These are phyloP conservation scores for Mitragyna speciosa DNA, from an alignment of 257 asterid species.

Conservation along the genomic window DNA sequence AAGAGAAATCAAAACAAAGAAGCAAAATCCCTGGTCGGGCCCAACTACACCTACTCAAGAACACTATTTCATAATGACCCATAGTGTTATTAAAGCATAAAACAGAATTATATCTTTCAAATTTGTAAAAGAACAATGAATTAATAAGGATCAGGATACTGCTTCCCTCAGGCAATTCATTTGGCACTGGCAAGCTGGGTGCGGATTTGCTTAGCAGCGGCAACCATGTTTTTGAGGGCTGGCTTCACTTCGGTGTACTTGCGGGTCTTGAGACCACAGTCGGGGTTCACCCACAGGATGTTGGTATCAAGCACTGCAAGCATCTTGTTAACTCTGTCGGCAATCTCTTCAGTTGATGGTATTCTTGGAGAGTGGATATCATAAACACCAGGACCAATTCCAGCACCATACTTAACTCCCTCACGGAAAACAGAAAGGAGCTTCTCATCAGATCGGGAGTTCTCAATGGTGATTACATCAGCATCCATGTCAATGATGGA, in stretches of 20 bases:
- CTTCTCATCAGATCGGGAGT: conserved; percentile 98
- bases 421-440: conserved; percentile 95
- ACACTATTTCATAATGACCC: conserved; percentile 15
- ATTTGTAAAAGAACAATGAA: conserved; percentile 10
- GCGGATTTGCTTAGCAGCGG: conserved; percentile 84
- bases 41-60: conserved; percentile 23
- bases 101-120: conserved; percentile 6
- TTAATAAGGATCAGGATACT: background rate
- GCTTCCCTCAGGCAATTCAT: conserved; percentile 22
- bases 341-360: conserved; percentile 86
- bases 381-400: conserved; percentile 94
- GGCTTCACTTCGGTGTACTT: conserved; percentile 90
- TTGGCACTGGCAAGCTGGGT: conserved; percentile 67
- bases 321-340: conserved; percentile 89
- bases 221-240: conserved; percentile 76
- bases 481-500: conserved; percentile 98
- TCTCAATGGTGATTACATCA: conserved; percentile 95
- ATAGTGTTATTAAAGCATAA: conserved; percentile 26
- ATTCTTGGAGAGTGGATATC: conserved; percentile 98
- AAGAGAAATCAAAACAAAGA: background rate
- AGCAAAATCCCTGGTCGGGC: conserved; percentile 25
- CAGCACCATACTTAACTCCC: conserved; percentile 95
- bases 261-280: conserved; percentile 96
- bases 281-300: conserved; percentile 98
- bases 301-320: conserved; percentile 94